Conservation (phyloP, 2,329 filamentous ascomycete species). For the Macrophomina phaseolina region DNA sequence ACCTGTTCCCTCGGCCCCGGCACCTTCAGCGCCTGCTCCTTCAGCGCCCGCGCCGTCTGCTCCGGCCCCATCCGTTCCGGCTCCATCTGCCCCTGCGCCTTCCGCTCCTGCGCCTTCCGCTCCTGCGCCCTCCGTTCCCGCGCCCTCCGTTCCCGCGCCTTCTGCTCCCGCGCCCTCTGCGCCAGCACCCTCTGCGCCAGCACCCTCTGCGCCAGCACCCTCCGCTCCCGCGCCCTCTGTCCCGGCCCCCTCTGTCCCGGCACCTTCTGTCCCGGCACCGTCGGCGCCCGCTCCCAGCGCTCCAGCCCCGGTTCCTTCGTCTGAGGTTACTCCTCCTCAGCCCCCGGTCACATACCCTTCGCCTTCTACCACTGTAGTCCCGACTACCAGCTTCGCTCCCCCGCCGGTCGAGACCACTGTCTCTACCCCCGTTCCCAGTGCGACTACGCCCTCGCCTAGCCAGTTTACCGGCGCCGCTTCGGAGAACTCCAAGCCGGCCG, state of each 20-base stretch:
- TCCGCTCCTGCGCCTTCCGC: neutral
- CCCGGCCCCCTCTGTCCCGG: conserved; percentile 4
- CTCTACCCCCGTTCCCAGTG: conserved; percentile 24
- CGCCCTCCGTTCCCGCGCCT: neutral
- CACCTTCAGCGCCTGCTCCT: neutral
- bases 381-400: neutral
- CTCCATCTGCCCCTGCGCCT: neutral
- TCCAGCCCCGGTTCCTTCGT: conserved; percentile 10
- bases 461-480: conserved; percentile 4
- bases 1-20: neutral
- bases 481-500: neutral
- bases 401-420: conserved; percentile 15
- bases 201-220: neutral
- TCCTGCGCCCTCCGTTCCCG: neutral
- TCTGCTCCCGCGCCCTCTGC: neutral
- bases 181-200: neutral
- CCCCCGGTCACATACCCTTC: conserved; percentile 11
- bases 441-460: neutral
- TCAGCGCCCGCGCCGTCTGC: neutral
- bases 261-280: conserved; percentile 25
- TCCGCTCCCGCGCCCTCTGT: neutral
- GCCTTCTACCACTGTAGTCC: conserved; percentile 28
- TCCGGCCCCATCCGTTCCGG: neutral
- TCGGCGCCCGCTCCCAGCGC: neutral
- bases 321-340: conserved; percentile 4